A percentile compares a stretch with the other conserved stretches of the same genome.
phyloP scores from a whole-genome alignment of 495 filamentous ascomycete genomes.

The Amphirosellinia nigrospora region DNA sequence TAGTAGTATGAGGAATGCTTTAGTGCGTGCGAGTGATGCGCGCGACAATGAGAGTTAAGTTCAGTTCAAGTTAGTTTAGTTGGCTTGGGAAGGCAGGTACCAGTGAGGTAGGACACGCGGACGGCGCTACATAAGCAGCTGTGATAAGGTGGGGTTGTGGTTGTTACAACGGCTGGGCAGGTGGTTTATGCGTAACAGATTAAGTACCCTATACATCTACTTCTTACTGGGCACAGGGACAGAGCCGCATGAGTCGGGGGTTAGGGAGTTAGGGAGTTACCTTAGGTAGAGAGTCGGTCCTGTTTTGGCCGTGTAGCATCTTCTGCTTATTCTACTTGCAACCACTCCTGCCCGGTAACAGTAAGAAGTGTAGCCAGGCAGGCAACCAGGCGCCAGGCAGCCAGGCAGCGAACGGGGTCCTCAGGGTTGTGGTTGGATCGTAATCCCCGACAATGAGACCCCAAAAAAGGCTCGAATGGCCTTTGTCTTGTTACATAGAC shows the following conservation, averaged over 20 bases:
- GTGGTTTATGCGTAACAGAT: neutral
- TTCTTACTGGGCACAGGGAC: conserved; percentile 4
- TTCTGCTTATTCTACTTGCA: neutral
- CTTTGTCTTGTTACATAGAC: conserved; percentile 10
- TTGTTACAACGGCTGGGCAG: neutral
- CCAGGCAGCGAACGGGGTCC: neutral
- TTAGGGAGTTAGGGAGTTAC: neutral
- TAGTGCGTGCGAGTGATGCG: conserved; percentile 9
- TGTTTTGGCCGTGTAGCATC: neutral
- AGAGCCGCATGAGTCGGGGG: conserved; percentile 15
- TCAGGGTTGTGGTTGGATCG: neutral
- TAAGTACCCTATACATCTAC: no score
- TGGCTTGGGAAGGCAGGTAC: conserved; percentile 8
- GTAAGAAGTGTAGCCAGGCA: no score
- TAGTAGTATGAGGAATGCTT: neutral
- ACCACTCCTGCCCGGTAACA: neutral
- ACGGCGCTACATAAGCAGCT: conserved; percentile 16
- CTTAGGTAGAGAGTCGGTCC: no score
- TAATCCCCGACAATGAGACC: conserved; percentile 2
- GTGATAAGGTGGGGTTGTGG: conserved; percentile 4
- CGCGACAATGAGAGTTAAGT: neutral
- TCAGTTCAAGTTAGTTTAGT: neutral
- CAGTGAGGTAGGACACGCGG: neutral
- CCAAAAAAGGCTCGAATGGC: neutral
- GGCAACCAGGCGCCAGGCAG: neutral